Evolutionary conservation across 495 filamentous ascomycete species (phyloP).

Genomic region (Xylaria longipes): DNA sequence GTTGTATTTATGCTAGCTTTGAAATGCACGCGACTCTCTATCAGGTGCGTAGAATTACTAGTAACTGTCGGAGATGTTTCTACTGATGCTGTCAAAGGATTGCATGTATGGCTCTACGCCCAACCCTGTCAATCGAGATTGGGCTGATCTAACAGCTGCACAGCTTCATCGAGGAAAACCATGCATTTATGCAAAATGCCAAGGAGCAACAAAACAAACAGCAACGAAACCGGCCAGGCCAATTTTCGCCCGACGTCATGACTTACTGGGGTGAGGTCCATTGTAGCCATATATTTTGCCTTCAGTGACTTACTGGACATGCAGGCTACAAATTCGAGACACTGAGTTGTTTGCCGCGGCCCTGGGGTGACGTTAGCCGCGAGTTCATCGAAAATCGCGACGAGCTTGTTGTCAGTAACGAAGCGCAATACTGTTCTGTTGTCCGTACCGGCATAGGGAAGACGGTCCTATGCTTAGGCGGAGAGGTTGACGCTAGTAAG

Average conservation of each 20-base stretch:
- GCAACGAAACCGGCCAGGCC: slow-evolving; percentile 66
- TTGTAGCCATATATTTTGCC: neutral
- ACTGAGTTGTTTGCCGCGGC: slow-evolving; percentile 71
- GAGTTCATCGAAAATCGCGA: slow-evolving; percentile 80
- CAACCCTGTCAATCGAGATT: neutral
- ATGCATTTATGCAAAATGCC: slow-evolving; percentile 66
- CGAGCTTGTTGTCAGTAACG: slow-evolving; percentile 76
- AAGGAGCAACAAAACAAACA: slow-evolving; percentile 62
- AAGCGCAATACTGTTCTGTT: slow-evolving; percentile 92
- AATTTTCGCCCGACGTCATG: slow-evolving; percentile 51
- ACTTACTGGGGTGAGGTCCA: slow-evolving; percentile 61
- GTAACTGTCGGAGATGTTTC: neutral
- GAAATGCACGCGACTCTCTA: slow-evolving; percentile 95
- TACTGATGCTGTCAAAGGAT: slow-evolving; percentile 56
- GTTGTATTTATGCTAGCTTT: slow-evolving; percentile 61
- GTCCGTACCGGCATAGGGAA: slow-evolving; percentile 85
- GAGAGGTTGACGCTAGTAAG: slow-evolving; percentile 90
- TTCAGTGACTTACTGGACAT: slow-evolving; percentile 25
- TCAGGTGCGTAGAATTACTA: slow-evolving; percentile 66
- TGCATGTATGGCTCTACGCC: slow-evolving; percentile 68
- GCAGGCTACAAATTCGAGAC: slow-evolving; percentile 97
- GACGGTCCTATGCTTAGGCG: slow-evolving; percentile 76
- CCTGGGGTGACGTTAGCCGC: slow-evolving; percentile 73
- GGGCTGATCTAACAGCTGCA: slow-evolving; percentile 28
- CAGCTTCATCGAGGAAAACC: slow-evolving; percentile 95